Percentiles rank a stretch among this genome's conserved stretches.
Conservation (phyloP, 495 filamentous ascomycete species). For the Penicillium dipodomyicola region DNA sequence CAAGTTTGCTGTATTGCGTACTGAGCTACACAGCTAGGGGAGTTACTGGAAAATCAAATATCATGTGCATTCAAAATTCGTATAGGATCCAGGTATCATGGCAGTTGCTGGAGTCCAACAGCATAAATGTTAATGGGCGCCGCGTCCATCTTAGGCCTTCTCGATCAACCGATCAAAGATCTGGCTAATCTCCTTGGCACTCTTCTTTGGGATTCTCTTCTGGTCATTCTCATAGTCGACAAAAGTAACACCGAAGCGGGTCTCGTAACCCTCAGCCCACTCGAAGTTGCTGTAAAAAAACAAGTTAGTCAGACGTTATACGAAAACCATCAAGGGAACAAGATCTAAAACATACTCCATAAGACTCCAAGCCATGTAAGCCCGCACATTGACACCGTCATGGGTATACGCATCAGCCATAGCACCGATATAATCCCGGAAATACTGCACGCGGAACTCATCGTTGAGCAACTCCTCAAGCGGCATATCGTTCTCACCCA, state of each 20-base stretch:
- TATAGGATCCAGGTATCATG: not conserved
- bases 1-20: not conserved
- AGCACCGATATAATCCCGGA: constrained; percentile 67
- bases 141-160: constrained; percentile 22
- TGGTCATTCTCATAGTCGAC: constrained; percentile 74
- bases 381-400: constrained; percentile 69
- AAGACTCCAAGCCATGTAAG: constrained; percentile 78
- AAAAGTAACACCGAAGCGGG: constrained; percentile 75
- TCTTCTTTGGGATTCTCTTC: constrained; percentile 77
- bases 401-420: constrained; percentile 64
- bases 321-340: not conserved
- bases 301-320: constrained; percentile 13
- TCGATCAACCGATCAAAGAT: constrained; percentile 55
- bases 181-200: constrained; percentile 61
- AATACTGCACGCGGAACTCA: constrained; percentile 73
- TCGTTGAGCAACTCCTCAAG: constrained; percentile 67
- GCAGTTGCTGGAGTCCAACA: not conserved
- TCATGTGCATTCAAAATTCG: constrained; percentile 1
- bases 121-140: not conserved
- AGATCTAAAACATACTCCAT: constrained; percentile 54
- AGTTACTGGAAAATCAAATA: not conserved
- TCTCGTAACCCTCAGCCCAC: constrained; percentile 77
- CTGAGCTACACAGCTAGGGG: not conserved
- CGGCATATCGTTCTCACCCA: constrained; percentile 73
- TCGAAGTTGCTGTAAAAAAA: constrained; percentile 48